Evolutionary conservation across 768 basidiomycete species (phyloP).

Genomic region (Arthromyces matolae): DNA sequence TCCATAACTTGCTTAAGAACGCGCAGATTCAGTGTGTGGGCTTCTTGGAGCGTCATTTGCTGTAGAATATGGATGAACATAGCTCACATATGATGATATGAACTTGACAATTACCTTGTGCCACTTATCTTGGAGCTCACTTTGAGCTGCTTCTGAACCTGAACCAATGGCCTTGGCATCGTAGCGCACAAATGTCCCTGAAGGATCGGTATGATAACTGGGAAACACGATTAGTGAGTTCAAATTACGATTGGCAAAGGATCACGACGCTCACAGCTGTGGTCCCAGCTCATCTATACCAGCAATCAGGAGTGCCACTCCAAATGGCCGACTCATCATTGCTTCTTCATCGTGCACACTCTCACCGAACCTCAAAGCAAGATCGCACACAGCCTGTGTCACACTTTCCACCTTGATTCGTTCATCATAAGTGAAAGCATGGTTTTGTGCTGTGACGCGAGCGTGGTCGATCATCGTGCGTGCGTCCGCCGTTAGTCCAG

Average conservation of each 20-base stretch:
- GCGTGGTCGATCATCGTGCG: constrained; percentile 99
- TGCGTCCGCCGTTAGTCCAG: constrained; percentile 94
- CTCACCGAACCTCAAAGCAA: constrained; percentile 96
- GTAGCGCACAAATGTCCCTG: constrained; percentile 94
- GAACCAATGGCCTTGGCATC: constrained; percentile 99
- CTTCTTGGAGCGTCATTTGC: constrained; percentile 91
- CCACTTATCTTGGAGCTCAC: constrained; percentile 95
- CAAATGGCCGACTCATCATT: constrained; percentile 99
- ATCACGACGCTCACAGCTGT: constrained; percentile 66
- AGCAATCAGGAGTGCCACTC: constrained; percentile 96
- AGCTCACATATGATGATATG: neutral
- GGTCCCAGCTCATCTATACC: constrained; percentile 95
- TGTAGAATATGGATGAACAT: constrained; percentile 26
- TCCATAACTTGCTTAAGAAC: constrained; percentile 99
- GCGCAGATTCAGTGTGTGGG: constrained; percentile 78
- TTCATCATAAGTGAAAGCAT: constrained; percentile 96
- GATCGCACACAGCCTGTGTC: constrained; percentile 96
- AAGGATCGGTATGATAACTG: constrained; percentile 98
- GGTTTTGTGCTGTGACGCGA: constrained; percentile 92
- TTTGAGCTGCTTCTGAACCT: constrained; percentile 96
- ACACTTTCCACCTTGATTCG: constrained; percentile 95
- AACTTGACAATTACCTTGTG: constrained; percentile 65
- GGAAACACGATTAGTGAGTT: neutral
- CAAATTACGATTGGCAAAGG: neutral
- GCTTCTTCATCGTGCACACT: constrained; percentile 99